Evolutionary conservation across 495 filamentous ascomycete genomes (phyloP).

Genomic region (Podospora fimiseda): DNA sequence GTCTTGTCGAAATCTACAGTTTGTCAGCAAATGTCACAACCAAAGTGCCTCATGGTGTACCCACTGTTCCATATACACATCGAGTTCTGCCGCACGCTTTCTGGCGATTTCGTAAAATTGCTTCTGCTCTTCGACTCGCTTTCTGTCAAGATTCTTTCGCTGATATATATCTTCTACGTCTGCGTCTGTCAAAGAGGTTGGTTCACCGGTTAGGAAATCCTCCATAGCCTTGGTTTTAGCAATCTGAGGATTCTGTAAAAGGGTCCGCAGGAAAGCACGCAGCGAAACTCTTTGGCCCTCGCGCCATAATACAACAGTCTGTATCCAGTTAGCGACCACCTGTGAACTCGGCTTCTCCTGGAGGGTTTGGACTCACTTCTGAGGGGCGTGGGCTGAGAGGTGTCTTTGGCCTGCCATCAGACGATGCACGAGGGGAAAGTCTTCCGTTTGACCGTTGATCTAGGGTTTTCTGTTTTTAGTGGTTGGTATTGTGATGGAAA

Average conservation of each 20-base stretch:
- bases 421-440: slow-evolving; percentile 35
- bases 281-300: slow-evolving; percentile 91
- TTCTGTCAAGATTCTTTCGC: slow-evolving; percentile 78
- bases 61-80: slow-evolving; percentile 96
- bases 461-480: slow-evolving; percentile 3
- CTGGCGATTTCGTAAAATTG: slow-evolving; percentile 92
- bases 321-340: slow-evolving; percentile 1
- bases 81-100: slow-evolving; percentile 81
- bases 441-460: slow-evolving; percentile 29
- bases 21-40: not conserved
- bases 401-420: slow-evolving; percentile 25
- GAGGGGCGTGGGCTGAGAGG: slow-evolving; percentile 17
- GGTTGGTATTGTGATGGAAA: not conserved
- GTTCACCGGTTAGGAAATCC: slow-evolving; percentile 68
- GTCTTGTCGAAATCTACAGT: slow-evolving; percentile 47
- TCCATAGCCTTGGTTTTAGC: slow-evolving; percentile 72
- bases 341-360: slow-evolving; percentile 16
- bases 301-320: slow-evolving; percentile 62
- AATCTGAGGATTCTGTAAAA: slow-evolving; percentile 77
- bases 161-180: slow-evolving; percentile 72
- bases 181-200: slow-evolving; percentile 68
- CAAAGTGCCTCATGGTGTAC: slow-evolving; percentile 24
- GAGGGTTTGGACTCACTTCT: no score
- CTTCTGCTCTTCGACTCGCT: slow-evolving; percentile 84
- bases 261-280: slow-evolving; percentile 76